Evolutionary conservation across 257 asterid species (phyloP), one percentile per base, ranked within the genome.

Genomic region (Lantana camara): DNA sequence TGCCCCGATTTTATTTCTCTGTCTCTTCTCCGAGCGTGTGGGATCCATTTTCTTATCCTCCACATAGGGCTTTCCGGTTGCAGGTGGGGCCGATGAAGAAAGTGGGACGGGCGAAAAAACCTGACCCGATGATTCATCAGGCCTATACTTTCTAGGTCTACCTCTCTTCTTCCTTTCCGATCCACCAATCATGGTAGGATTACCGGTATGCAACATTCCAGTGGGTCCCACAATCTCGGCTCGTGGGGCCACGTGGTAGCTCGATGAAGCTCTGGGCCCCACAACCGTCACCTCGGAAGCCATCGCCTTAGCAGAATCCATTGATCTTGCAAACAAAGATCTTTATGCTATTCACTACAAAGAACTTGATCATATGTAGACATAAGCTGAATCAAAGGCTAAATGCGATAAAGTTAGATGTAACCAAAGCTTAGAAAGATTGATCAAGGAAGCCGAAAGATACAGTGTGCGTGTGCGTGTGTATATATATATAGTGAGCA

Each of bases 151-250:
- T 77, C 95, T 80, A 3, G 95, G 95, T 20, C 95, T 64, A 12
- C 95, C 95, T 48, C 90, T 83, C 77, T 77, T 86, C 79, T 86
- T 86, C 83, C 71, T 85, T 62, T 73, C 83, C 21, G 81, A 66
- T 13, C 58, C 73, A 12, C 62, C 46, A 58, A 42, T 22, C 3
- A 63, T 60, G 1, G 67, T 34, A 40, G 66, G 21, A 27, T 61
- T 6, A 42, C 67, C 38, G 1, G 50, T 51, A 6, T 68, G 61
- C 14, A 78, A 41, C 32, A 64, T 19, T 34, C 60, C 77, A 0
- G 32, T 27, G 32, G 58, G 35, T 24, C 57, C 76, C 0, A 75
- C 29, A 49, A 49, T 74, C 30, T 80, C 88, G 11, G 75, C 62
- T 59, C 80, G 70, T 8, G 79, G 76, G 0, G 69, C 84, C 69